A percentile compares a stretch with the other conserved stretches of the same genome.
Conservation (phyloP, 2,329 filamentous ascomycete genomes). For the Colletotrichum sp. region DNA sequence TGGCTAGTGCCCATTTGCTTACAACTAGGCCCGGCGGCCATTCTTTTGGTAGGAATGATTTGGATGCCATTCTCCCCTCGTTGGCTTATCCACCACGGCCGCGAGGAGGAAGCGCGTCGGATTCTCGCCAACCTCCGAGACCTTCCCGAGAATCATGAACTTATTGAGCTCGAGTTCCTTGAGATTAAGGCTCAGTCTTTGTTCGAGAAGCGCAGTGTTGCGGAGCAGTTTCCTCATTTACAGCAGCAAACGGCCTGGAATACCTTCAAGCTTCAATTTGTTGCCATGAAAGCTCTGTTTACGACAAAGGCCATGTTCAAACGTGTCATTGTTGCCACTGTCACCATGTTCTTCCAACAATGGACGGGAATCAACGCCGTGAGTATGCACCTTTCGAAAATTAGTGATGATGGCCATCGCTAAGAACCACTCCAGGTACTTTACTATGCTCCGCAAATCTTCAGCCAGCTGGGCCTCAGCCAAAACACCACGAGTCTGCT, state of each 20-base stretch:
- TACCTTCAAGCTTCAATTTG: conserved; percentile 71
- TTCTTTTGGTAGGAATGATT: conserved; percentile 73
- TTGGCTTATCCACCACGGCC: conserved; percentile 74
- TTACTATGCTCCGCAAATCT: conserved; percentile 76
- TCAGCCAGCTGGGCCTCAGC: conserved; percentile 66
- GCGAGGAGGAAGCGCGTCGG: conserved; percentile 69
- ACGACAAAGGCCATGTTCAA: conserved; percentile 69
- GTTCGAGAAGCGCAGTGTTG: conserved; percentile 76
- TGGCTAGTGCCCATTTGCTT: conserved; percentile 78
- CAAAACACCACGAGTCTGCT: conserved; percentile 59
- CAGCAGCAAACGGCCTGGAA: conserved; percentile 65
- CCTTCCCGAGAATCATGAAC: conserved; percentile 66
- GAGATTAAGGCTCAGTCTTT: conserved; percentile 81
- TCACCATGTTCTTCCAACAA: conserved; percentile 49
- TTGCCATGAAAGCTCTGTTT: conserved; percentile 70
- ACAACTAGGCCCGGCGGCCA: conserved; percentile 69
- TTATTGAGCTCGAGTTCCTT: conserved; percentile 78
- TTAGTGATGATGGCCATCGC: fast-evolving
- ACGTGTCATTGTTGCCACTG: conserved; percentile 66
- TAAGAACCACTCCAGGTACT: conserved; percentile 34
- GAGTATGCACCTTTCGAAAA: neutral
- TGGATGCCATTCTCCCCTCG: conserved; percentile 83
- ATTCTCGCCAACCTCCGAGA: conserved; percentile 70
- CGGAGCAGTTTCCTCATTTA: conserved; percentile 71
- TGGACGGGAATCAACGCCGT: conserved; percentile 60